Percentiles rank a stretch among this genome's conserved stretches.
These are phyloP conservation scores for Mycena crocata DNA, from an alignment of 768 basidiomycete species.

Conservation along the genomic window DNA sequence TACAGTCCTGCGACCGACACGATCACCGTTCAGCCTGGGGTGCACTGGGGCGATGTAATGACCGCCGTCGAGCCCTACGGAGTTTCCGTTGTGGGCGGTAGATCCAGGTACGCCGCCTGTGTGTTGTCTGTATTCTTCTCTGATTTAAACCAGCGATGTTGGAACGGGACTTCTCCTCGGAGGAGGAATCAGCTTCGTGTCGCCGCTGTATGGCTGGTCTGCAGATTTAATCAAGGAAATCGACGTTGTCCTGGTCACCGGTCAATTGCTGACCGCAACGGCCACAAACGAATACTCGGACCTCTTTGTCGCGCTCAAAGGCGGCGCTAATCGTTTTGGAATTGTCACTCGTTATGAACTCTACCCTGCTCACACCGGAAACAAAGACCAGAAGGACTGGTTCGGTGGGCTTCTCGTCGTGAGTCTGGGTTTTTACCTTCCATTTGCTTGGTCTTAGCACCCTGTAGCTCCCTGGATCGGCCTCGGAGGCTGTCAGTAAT, in stretches of 20 bases:
- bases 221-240: conserved; percentile 49
- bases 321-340: conserved; percentile 57
- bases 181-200: conserved; percentile 54
- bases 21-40: conserved; percentile 53
- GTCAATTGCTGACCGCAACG: conserved; percentile 53
- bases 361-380: conserved; percentile 51
- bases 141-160: conserved; percentile 43
- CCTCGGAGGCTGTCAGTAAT: conserved; percentile 46
- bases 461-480: conserved; percentile 37
- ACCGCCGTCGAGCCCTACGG: conserved; percentile 47
- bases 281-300: conserved; percentile 53
- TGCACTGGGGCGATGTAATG: conserved; percentile 54
- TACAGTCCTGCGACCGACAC: conserved; percentile 49
- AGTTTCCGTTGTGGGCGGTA: conserved; percentile 52
- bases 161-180: conserved; percentile 59
- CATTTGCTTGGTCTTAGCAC: background rate
- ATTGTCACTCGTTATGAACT: conserved; percentile 58
- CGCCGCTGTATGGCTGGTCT: conserved; percentile 52
- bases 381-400: conserved; percentile 49
- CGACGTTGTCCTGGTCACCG: conserved; percentile 57
- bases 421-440: conserved; percentile 17
- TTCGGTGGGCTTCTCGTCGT: conserved; percentile 54
- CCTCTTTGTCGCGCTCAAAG: conserved; percentile 57
- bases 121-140: background rate
- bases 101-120: background rate